Evolutionary conservation across 2,329 filamentous ascomycete genomes (phyloP).

Genomic region (Immersiporthe knoxdaviesiana): DNA sequence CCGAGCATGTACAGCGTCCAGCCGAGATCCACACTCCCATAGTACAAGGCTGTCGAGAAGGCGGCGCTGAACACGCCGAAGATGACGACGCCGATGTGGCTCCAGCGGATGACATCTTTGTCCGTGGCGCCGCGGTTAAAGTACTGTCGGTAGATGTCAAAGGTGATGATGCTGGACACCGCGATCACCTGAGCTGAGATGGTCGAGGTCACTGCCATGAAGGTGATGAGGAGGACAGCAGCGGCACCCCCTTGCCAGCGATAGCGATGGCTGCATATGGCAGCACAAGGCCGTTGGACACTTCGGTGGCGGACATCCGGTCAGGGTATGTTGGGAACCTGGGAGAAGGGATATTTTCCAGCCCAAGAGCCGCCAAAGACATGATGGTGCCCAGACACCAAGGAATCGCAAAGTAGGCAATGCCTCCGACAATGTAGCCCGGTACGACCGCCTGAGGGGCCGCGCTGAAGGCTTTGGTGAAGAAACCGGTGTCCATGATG

Average conservation of each 20-base stretch:
- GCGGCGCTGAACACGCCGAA: slow-evolving; percentile 55
- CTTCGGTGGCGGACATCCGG: slow-evolving; percentile 53
- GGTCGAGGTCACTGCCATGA: slow-evolving; percentile 74
- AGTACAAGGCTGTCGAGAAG: slow-evolving; percentile 56
- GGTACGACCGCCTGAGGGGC: slow-evolving; percentile 52
- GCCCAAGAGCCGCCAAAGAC: slow-evolving; percentile 50
- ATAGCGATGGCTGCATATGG: slow-evolving; percentile 72
- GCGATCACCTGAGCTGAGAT: slow-evolving; percentile 57
- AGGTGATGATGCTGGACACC: slow-evolving; percentile 56
- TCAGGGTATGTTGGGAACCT: slow-evolving; percentile 57
- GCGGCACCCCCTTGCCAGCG: slow-evolving; percentile 72
- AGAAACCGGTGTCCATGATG: slow-evolving; percentile 59
- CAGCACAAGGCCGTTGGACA: slow-evolving; percentile 69
- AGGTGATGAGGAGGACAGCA: slow-evolving; percentile 69
- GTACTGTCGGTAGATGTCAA: slow-evolving; percentile 57
- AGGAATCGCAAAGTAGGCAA: slow-evolving; percentile 58
- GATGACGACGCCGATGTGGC: slow-evolving; percentile 56
- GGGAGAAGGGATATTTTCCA: slow-evolving; percentile 48
- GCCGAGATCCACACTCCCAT: slow-evolving; percentile 56
- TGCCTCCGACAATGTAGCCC: slow-evolving; percentile 55
- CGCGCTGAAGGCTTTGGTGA: slow-evolving; percentile 56
- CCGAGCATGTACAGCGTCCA: slow-evolving; percentile 61
- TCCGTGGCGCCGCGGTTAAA: slow-evolving; percentile 51
- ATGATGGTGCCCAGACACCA: slow-evolving; percentile 57
- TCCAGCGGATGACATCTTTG: slow-evolving; percentile 53